phyloP scores from a whole-genome alignment of 805 yeast genomes.

The Blastobotrys attinorum region DNA sequence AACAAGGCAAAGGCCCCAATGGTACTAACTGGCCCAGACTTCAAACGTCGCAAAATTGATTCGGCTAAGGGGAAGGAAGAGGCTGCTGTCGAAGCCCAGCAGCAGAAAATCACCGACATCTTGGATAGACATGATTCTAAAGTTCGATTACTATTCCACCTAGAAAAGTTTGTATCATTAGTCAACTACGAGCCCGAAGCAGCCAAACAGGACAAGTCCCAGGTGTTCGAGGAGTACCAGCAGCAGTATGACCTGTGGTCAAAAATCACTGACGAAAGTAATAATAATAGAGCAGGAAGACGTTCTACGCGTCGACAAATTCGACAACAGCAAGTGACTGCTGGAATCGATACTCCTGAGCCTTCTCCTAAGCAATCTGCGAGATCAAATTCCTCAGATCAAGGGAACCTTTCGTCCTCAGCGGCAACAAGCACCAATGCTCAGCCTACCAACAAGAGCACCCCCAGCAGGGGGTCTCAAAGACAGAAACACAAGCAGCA shows the following conservation, averaged over 20 bases:
- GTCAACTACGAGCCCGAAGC: conserved; percentile 31
- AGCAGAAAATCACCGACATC: conserved; percentile 14
- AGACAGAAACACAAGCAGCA: background rate
- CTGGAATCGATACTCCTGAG: background rate
- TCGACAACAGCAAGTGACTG: conserved; percentile 13
- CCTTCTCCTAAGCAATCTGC: background rate
- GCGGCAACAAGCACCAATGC: too few relatives aligned
- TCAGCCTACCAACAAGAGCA: background rate
- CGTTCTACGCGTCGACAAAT: conserved; percentile 24
- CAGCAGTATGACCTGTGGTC: conserved; percentile 34
- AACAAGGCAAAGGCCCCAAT: background rate
- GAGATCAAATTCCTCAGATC: too few relatives aligned
- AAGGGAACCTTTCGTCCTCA: too few relatives aligned
- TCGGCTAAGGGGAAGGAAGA: background rate
- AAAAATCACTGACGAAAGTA: conserved; percentile 16
- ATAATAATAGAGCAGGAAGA: conserved; percentile 23
- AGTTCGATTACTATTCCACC: conserved; percentile 32
- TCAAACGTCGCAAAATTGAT: conserved; percentile 8
- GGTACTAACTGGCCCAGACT: background rate
- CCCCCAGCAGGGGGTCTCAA: too few relatives aligned
- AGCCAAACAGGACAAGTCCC: conserved; percentile 28
- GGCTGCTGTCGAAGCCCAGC: conserved; percentile 5
- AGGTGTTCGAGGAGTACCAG: conserved; percentile 27
- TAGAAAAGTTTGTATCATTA: conserved; percentile 33
- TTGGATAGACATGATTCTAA: conserved; percentile 28